Percentiles rank a stretch among this genome's conserved stretches.
Evolutionary conservation across 495 filamentous ascomycete species (phyloP).

Genomic region (Penicillium longicatenatum): DNA sequence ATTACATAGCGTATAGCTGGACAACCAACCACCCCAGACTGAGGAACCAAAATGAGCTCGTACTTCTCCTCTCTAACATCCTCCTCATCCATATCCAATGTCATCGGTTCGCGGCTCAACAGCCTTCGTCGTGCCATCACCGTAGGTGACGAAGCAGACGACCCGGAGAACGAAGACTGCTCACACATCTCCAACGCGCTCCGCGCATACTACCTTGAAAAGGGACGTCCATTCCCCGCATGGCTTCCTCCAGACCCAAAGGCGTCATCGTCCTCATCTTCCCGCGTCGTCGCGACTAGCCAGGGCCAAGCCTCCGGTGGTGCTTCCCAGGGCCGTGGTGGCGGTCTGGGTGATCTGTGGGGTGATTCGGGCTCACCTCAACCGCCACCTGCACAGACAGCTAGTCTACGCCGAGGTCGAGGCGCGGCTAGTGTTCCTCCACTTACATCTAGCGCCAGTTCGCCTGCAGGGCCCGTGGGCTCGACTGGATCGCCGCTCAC

Average conservation of each 20-base stretch:
- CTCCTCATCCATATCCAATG: constrained; percentile 70
- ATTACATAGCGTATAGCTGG: constrained; percentile 4
- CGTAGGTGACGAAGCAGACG: constrained; percentile 74
- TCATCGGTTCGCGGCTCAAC: constrained; percentile 75
- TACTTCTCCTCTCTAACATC: constrained; percentile 70
- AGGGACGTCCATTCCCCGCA: constrained; percentile 74
- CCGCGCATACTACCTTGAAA: constrained; percentile 92
- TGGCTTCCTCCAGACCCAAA: constrained; percentile 92
- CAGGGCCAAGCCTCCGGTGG: constrained; percentile 42
- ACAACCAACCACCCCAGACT: neutral
- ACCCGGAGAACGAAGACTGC: constrained; percentile 86
- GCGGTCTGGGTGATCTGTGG: constrained; percentile 80
- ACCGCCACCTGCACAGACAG: constrained; percentile 50
- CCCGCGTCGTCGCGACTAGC: constrained; percentile 53
- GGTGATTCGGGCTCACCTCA: constrained; percentile 57
- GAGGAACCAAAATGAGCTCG: constrained; percentile 61
- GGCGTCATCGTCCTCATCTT: constrained; percentile 60
- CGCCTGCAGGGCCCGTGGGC: constrained; percentile 23
- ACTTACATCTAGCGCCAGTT: constrained; percentile 22
- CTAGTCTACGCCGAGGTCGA: constrained; percentile 56
- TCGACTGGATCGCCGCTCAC: constrained; percentile 18
- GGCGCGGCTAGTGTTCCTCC: constrained; percentile 24
- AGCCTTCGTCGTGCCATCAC: constrained; percentile 79
- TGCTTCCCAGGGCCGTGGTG: constrained; percentile 36
- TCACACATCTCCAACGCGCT: constrained; percentile 93